Base-by-base conservation (phyloP, 768 basidiomycete genomes). In the Suillus subaureus region DNA sequence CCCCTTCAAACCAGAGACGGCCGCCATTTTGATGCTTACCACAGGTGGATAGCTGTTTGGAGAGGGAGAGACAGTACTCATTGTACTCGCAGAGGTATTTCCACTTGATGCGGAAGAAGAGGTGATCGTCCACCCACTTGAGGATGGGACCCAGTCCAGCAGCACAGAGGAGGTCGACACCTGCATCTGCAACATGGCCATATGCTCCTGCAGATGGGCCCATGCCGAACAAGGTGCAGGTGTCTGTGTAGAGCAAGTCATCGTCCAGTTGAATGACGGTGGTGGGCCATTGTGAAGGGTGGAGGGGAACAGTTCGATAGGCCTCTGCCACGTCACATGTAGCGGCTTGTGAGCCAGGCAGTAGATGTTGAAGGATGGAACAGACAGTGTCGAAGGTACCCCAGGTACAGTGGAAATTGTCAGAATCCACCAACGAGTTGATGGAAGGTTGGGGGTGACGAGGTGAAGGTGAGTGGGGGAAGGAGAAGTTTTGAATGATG, bases 141-240 rank as follows among this genome's bases (percentile, higher is more conserved):
- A 4, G 5, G n/a, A 47, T 11, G 0, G 45, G 45, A 1, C 45
- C 12, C 2, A 47, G 11, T 4, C n/a, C 45, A 2, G 45, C n/a
- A 0, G 11, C 45, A 4, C 4, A n/a, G 0, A 47, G 12, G 1
- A 47, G n/a, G 12, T 47, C 45, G 0, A 11, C 45, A 0, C 45
- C 45, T 2, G n/a, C n/a, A 13, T 47, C n/a, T 0, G 45, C n/a
- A 1, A 47, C 45, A 47, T 47, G 13, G 8, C 45, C n/a, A 13
- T 47, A 47, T 0, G n/a, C 45, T 1, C 45, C n/a, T 0, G 45
- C 45, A 0, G n/a, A 47, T n/a, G 0, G n/a, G 0, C n/a, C 45
- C 45, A 47, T 47, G 1, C 45, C n/a, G 21, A 47, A 47, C 0
- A 11, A n/a, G 0, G 45, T 47, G 4, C 45, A 47, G 0, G n/a